Evolutionary conservation across 495 filamentous ascomycete species (phyloP).

Genomic region (Cladorrhinum samala): DNA sequence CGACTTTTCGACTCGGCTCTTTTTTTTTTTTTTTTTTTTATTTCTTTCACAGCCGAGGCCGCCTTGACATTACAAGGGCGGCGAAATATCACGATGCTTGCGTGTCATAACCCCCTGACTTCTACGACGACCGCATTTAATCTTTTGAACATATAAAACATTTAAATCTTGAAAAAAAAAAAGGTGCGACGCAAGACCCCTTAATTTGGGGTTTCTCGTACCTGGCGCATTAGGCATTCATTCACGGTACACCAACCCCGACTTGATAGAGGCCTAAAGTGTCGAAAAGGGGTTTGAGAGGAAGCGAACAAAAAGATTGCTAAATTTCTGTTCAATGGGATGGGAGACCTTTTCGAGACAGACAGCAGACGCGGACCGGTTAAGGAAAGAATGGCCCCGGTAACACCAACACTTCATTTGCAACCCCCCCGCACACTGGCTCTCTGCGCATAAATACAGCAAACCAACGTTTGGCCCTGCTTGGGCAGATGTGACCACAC

Average conservation of each 20-base stretch:
- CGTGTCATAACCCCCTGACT: constrained; percentile 16
- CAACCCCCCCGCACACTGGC: background rate
- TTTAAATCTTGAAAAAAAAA: constrained; percentile 15
- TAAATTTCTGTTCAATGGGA: background rate
- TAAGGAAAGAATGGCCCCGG: too few relatives aligned
- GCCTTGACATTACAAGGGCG: constrained; percentile 4
- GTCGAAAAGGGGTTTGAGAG: constrained; percentile 2
- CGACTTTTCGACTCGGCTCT: constrained; percentile 10
- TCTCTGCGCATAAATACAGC: background rate
- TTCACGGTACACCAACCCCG: background rate
- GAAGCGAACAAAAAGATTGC: background rate
- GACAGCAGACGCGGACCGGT: too few relatives aligned
- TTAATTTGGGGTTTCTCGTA: background rate
- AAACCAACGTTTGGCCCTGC: background rate
- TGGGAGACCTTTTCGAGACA: background rate
- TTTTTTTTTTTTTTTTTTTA: constrained; percentile 12
- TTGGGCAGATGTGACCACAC: background rate
- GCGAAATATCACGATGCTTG: constrained; percentile 9
- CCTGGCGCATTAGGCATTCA: constrained; percentile 1
- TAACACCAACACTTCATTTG: background rate
- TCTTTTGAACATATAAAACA: constrained; percentile 17
- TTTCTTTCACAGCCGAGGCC: constrained; percentile 8
- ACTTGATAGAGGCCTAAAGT: background rate
- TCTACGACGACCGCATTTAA: constrained; percentile 23
- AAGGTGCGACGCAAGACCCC: constrained; percentile 7